Percentiles rank a stretch among this genome's conserved stretches.
phyloP scores from a whole-genome alignment of 1,139 yeast genomes.

The Hyphopichia khmerensis region DNA sequence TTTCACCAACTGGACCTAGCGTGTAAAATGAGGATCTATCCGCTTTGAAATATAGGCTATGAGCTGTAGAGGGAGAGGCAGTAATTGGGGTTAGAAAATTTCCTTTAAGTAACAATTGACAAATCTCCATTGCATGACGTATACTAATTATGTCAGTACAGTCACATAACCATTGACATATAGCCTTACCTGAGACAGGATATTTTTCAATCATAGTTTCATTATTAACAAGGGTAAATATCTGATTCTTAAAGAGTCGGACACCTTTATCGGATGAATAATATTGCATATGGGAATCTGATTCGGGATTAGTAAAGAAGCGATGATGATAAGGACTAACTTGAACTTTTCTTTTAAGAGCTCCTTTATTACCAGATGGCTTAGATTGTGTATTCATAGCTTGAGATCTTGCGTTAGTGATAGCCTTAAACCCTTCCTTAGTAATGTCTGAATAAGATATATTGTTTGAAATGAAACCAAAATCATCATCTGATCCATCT shows the following conservation, averaged over 20 bases:
- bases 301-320: slow-evolving; percentile 85
- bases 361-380: background rate
- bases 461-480: background rate
- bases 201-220: slow-evolving; percentile 30
- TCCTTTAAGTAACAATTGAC: slow-evolving; percentile 51
- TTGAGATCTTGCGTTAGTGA: background rate
- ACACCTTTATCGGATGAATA: slow-evolving; percentile 70
- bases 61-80: slow-evolving; percentile 10
- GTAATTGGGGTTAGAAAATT: slow-evolving; percentile 48
- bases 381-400: background rate
- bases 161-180: slow-evolving; percentile 86
- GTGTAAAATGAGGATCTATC: slow-evolving; percentile 21
- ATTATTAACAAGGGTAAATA: slow-evolving; percentile 21
- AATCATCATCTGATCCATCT: background rate
- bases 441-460: background rate
- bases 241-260: slow-evolving; percentile 49
- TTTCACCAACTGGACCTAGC: slow-evolving; percentile 18
- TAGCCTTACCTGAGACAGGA: slow-evolving; percentile 72
- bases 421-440: background rate
- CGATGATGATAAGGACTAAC: slow-evolving; percentile 72
- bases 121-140: slow-evolving; percentile 62
- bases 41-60: slow-evolving; percentile 9
- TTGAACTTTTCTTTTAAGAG: background rate
- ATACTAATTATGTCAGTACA: slow-evolving; percentile 70
- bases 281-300: slow-evolving; percentile 79